Conservation (phyloP, 2,329 filamentous ascomycete species). For the Drechslerella dactyloides region DNA sequence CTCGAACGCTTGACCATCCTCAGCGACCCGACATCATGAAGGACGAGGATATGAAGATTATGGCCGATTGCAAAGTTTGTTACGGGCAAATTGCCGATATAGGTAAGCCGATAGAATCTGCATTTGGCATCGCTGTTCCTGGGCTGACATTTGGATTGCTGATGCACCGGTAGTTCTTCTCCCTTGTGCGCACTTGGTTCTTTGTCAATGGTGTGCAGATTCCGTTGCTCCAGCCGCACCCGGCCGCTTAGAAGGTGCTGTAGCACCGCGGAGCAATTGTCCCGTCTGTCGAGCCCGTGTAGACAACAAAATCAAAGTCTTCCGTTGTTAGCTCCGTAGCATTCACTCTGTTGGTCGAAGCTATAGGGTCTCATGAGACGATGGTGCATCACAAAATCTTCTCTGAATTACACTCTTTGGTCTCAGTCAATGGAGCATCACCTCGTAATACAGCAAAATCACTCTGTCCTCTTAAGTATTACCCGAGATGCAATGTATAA, state of each 20-base stretch:
- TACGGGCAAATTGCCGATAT: slow-evolving; percentile 49
- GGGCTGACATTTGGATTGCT: background rate
- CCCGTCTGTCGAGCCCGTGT: slow-evolving; percentile 44
- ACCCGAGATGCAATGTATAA: no score
- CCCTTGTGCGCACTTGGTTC: slow-evolving; percentile 42
- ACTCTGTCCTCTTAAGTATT: no score
- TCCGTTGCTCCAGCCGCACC: slow-evolving; percentile 40
- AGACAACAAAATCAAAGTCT: slow-evolving; percentile 49
- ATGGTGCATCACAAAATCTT: no score
- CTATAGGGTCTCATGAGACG: no score
- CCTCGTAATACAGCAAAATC: no score
- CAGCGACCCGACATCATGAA: slow-evolving; percentile 50
- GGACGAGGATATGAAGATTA: slow-evolving; percentile 51
- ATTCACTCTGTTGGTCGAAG: background rate
- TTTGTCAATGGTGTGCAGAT: slow-evolving; percentile 49
- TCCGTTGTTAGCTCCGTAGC: slow-evolving; percentile 20
- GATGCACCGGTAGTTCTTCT: slow-evolving; percentile 30
- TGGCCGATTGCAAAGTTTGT: slow-evolving; percentile 49
- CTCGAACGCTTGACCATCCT: slow-evolving; percentile 40
- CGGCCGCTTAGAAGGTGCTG: slow-evolving; percentile 29
- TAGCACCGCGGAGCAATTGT: slow-evolving; percentile 45
- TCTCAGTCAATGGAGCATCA: no score
- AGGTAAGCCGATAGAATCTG: slow-evolving; percentile 22
- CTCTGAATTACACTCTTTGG: no score
- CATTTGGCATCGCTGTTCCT: background rate